phyloP scores from a whole-genome alignment of 169 alveolate species.

The Eimeria praecox region DNA sequence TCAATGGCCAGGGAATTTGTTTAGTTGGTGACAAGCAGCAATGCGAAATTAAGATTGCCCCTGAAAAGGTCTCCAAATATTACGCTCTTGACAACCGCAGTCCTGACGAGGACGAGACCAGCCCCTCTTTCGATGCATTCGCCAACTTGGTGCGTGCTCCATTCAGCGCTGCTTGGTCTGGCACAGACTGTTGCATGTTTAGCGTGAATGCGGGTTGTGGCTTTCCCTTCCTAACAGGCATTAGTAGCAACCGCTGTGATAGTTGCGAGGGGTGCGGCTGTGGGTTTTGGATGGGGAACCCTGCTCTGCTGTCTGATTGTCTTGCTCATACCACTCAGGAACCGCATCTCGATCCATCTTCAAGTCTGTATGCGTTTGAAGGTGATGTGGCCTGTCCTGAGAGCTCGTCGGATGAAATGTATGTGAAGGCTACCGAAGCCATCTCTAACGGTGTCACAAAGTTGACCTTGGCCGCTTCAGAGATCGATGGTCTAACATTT shows the following conservation, averaged over 20 bases:
- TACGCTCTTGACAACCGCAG: constrained; percentile 51
- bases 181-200: not conserved
- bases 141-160: constrained; percentile 29
- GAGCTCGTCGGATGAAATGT: constrained; percentile 42
- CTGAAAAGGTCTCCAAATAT: not conserved
- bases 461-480: not conserved
- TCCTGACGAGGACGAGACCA: constrained; percentile 28
- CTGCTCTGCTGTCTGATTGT: not conserved
- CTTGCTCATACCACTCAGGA: constrained; percentile 9
- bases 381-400: constrained; percentile 57
- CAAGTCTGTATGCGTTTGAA: constrained; percentile 32
- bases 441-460: not conserved
- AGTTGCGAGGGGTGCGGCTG: not conserved
- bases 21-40: not conserved
- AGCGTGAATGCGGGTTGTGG: not conserved
- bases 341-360: not conserved
- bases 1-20: constrained; percentile 4
- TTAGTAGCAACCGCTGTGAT: not conserved
- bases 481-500: constrained; percentile 1
- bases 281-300: not conserved
- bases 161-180: not conserved
- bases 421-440: constrained; percentile 15
- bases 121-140: constrained; percentile 69
- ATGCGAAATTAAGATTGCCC: not conserved
- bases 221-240: not conserved